Conservation (phyloP, 495 filamentous ascomycete species). For the Polyplosphaeria fusca region DNA sequence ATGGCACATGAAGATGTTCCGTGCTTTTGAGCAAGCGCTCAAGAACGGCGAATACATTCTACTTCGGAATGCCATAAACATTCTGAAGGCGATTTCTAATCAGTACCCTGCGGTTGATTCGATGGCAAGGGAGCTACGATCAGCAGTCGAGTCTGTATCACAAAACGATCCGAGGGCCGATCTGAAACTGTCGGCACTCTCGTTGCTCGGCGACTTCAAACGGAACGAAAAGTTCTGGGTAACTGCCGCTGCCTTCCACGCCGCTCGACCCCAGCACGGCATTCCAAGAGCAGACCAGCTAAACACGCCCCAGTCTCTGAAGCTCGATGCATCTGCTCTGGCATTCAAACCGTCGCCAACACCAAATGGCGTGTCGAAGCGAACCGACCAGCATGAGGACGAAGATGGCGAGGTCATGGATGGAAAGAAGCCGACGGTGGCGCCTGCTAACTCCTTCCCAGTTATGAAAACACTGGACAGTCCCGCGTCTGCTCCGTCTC, state of each 20-base stretch:
- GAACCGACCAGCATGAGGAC: constrained; percentile 13
- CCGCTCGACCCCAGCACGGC: too few species aligned
- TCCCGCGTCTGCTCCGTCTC: too few species aligned
- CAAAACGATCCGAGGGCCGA: constrained; percentile 77
- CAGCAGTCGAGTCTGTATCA: constrained; percentile 61
- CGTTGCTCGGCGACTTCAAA: constrained; percentile 77
- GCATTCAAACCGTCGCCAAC: constrained; percentile 30
- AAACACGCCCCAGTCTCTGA: too few species aligned
- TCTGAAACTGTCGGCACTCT: constrained; percentile 84
- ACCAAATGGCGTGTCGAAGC: constrained; percentile 27
- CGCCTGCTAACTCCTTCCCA: neutral
- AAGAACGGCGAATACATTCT: constrained; percentile 90
- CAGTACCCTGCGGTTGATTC: constrained; percentile 86
- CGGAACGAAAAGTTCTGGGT: constrained; percentile 77
- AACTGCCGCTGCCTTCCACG: constrained; percentile 72
- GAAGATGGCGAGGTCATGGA: constrained; percentile 45
- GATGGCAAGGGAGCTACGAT: constrained; percentile 70
- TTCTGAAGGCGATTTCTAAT: constrained; percentile 76
- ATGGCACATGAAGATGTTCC: constrained; percentile 79
- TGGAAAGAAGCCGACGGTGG: constrained; percentile 16
- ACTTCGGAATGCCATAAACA: constrained; percentile 88
- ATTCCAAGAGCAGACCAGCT: too few species aligned
- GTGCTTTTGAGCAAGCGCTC: constrained; percentile 74
- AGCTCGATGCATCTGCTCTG: constrained; percentile 35
- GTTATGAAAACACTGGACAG: too few species aligned